A percentile compares a stretch with the other conserved stretches of the same genome.
Evolutionary conservation across 352 stramenopile genomes (phyloP).

Genomic region (Globisporangium radiosum): DNA sequence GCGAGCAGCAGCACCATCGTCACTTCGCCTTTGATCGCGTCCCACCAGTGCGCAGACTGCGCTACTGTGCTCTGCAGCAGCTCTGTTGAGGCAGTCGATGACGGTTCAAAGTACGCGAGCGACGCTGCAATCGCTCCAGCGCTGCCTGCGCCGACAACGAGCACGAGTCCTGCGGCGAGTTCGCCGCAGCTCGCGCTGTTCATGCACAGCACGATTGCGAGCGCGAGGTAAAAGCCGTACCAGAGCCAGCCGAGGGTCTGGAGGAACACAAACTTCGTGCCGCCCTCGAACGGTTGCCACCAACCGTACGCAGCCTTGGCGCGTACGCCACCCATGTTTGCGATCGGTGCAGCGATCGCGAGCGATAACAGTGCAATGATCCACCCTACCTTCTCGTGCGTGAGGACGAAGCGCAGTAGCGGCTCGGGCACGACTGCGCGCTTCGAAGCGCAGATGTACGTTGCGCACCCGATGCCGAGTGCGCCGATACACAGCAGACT

Average conservation of each 20-base stretch:
- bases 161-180: slow-evolving; percentile 17
- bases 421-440: slow-evolving; percentile 2
- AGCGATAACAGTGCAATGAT: slow-evolving; percentile 27
- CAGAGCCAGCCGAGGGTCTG: slow-evolving; percentile 55
- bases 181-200: slow-evolving; percentile 28
- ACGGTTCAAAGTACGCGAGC: slow-evolving; percentile 25
- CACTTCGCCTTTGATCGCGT: slow-evolving; percentile 20
- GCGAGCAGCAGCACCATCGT: slow-evolving; percentile 35
- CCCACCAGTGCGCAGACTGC: slow-evolving; percentile 1
- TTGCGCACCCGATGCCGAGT: slow-evolving; percentile 18
- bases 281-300: slow-evolving; percentile 50
- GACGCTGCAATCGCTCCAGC: slow-evolving; percentile 25
- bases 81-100: background rate
- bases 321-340: slow-evolving; percentile 33
- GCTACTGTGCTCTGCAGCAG: background rate
- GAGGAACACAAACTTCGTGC: slow-evolving; percentile 54
- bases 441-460: slow-evolving; percentile 13
- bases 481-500: slow-evolving; percentile 23
- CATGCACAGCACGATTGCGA: slow-evolving; percentile 31
- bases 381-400: slow-evolving; percentile 36
- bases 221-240: slow-evolving; percentile 41
- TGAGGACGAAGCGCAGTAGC: slow-evolving; percentile 9
- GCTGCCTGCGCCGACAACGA: slow-evolving; percentile 27
- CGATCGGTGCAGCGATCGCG: slow-evolving; percentile 26
- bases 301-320: slow-evolving; percentile 20